Percentiles rank a stretch among this genome's conserved stretches.
Conservation (phyloP, 306 rosid genomes). For the Pueraria montana region DNA sequence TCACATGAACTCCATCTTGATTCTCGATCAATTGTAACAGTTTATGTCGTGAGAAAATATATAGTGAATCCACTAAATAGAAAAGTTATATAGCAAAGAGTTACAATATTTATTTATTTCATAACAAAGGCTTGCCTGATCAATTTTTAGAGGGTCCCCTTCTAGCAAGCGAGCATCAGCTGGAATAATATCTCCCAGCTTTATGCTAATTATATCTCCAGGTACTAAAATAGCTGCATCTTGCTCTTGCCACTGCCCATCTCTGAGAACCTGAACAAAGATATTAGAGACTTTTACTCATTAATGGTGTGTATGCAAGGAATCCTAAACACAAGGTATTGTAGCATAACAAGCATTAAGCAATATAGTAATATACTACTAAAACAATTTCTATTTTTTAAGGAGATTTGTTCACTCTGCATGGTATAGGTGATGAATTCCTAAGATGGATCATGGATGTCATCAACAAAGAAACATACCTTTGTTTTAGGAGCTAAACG, state of each 20-base stretch:
- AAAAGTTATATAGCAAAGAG: background rate
- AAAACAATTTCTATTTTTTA: background rate
- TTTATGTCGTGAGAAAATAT: constrained; percentile 25
- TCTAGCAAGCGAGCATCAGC: constrained; percentile 94
- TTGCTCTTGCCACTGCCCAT: constrained; percentile 87
- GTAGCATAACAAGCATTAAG: background rate
- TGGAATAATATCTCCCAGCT: constrained; percentile 88
- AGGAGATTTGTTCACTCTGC: constrained; percentile 23
- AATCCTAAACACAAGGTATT: constrained; percentile 19
- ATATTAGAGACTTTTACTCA: background rate
- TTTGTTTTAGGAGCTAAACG: constrained; percentile 85
- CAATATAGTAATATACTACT: background rate
- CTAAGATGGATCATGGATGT: background rate
- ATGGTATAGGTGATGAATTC: constrained; percentile 26
- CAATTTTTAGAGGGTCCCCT: constrained; percentile 88
- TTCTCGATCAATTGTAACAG: constrained; percentile 19
- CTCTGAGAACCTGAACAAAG: constrained; percentile 79
- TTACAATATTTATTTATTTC: constrained; percentile 10
- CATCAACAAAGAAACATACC: constrained; percentile 51
- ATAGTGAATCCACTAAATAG: background rate
- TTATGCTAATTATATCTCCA: constrained; percentile 88
- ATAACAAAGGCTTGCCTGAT: constrained; percentile 69
- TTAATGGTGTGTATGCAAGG: constrained; percentile 23
- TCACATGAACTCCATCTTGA: constrained; percentile 38
- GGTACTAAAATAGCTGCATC: constrained; percentile 87